Conservation (phyloP, 139 green algal genomes). For the Nannochloris sp. region DNA sequence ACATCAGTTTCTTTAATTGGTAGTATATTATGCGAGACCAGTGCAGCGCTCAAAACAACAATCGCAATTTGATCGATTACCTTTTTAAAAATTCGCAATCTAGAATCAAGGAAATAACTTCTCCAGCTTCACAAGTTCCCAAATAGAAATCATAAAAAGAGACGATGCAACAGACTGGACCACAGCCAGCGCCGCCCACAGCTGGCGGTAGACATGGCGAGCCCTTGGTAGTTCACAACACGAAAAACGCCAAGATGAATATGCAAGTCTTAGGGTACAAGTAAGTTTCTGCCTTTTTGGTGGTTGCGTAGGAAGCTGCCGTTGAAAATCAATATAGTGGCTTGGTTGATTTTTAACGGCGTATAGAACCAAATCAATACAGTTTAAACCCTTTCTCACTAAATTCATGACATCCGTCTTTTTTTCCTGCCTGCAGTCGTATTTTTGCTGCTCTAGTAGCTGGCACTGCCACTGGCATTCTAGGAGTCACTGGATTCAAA, state of each 20-base stretch:
- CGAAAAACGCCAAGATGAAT: neutral
- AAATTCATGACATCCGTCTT: neutral
- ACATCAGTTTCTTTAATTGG: too few relatives aligned
- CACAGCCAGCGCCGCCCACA: neutral
- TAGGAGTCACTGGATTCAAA: conserved; percentile 36
- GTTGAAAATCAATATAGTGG: too few relatives aligned
- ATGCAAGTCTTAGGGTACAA: neutral
- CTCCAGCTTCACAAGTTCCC: neutral
- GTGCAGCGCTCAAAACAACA: too few relatives aligned
- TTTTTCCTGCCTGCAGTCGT: conserved; percentile 11
- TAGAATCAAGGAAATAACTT: neutral
- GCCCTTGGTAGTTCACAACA: neutral
- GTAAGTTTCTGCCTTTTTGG: neutral
- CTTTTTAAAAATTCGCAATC: neutral
- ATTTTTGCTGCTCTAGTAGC: conserved; percentile 33
- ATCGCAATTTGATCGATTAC: too few relatives aligned
- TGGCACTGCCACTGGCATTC: conserved; percentile 27
- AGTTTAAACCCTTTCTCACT: neutral
- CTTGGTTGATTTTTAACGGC: neutral
- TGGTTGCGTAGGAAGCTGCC: too few relatives aligned
- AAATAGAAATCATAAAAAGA: neutral
- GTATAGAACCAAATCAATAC: neutral
- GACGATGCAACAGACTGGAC: neutral
- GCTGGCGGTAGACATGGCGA: neutral
- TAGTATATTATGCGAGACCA: too few relatives aligned